Evolutionary conservation across 305 asterid genomes (phyloP).

Genomic region (Solanum hybrid): DNA sequence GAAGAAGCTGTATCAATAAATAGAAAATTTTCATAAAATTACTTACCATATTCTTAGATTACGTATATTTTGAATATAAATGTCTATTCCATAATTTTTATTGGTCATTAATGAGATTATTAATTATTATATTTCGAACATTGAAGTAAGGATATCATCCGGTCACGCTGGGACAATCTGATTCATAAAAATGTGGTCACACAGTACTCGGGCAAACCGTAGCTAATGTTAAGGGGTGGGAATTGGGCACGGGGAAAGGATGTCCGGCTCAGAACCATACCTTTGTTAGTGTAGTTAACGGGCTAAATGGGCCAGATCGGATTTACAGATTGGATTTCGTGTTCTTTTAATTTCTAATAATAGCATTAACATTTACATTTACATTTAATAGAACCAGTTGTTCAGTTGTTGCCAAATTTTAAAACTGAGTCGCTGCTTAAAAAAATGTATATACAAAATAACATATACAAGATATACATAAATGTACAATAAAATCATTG

Average conservation of each 20-base stretch:
- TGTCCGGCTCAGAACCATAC: neutral
- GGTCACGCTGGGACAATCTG: neutral
- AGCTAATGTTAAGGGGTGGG: neutral
- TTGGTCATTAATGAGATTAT: neutral
- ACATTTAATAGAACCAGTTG: neutral
- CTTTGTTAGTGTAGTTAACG: neutral
- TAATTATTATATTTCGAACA: neutral
- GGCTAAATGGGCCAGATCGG: neutral
- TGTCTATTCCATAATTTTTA: neutral
- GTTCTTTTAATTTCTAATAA: neutral
- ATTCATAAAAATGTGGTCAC: neutral
- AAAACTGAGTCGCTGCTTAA: neutral
- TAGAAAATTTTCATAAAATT: neutral
- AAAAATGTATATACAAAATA: too few species aligned
- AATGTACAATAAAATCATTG: too few species aligned
- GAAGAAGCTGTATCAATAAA: neutral
- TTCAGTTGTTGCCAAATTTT: neutral
- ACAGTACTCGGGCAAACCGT: neutral
- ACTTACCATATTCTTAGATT: neutral
- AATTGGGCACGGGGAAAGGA: neutral
- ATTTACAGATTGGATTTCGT: neutral
- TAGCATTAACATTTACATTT: neutral
- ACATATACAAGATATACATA: too few species aligned
- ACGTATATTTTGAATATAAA: neutral
- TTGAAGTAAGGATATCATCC: neutral